A percentile compares a stretch with the other conserved stretches of the same genome.
Conservation (phyloP, 768 basidiomycete species). For the Fibroporia radiculosa region DNA sequence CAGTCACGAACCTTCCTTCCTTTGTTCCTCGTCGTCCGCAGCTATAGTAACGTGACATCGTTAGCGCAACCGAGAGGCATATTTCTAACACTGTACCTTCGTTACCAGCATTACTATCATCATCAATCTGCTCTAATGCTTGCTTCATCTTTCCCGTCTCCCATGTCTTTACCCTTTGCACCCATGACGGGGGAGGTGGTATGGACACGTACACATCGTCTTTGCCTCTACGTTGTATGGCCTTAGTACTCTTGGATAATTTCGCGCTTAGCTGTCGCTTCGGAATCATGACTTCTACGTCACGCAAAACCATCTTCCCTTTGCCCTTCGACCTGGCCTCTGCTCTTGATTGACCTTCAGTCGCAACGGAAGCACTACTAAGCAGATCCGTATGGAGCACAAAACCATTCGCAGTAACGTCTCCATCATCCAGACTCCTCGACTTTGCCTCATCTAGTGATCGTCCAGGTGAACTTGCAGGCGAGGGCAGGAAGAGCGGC, state of each 20-base stretch:
- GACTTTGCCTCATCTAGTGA: not conserved
- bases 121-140: not conserved
- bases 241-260: not conserved
- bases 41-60: too few species aligned
- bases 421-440: not conserved
- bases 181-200: constrained; percentile 12
- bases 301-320: not conserved
- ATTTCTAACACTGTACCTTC: too few species aligned
- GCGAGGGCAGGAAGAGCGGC: constrained; percentile 18
- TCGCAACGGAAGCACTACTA: not conserved
- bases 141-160: not conserved
- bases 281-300: constrained; percentile 1
- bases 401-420: not conserved
- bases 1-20: constrained; percentile 2
- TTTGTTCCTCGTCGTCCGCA: constrained; percentile 6
- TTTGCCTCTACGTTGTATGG: not conserved
- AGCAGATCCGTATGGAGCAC: not conserved
- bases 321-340: constrained; percentile 8
- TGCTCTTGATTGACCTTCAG: too few species aligned
- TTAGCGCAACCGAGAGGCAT: too few species aligned
- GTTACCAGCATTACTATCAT: too few species aligned
- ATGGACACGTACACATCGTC: constrained; percentile 10
- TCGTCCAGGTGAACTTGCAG: constrained; percentile 7
- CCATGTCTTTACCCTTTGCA: not conserved
- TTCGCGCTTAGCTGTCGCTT: not conserved